Evolutionary conservation across 2,329 filamentous ascomycete genomes (phyloP).

Genomic region (Monilinia laxa): DNA sequence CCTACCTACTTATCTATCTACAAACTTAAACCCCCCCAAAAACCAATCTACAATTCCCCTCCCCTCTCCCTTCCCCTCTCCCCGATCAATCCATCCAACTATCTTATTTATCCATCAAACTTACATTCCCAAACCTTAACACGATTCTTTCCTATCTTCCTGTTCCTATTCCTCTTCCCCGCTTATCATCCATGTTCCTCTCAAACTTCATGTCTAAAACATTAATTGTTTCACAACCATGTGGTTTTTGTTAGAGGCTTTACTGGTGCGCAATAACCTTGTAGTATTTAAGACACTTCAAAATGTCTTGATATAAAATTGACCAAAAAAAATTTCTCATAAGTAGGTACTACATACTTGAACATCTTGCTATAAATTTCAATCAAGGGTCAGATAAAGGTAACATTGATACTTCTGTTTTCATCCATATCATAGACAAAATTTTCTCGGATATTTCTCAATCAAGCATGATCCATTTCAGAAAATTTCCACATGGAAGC

Average conservation of each 20-base stretch:
- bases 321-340: not conserved
- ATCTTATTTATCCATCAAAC: too few species aligned
- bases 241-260: too few species aligned
- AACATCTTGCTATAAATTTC: not conserved
- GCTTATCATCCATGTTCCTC: not conserved
- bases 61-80: too few species aligned
- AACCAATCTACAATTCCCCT: too few species aligned
- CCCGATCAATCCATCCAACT: too few species aligned
- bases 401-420: not conserved
- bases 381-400: too few species aligned
- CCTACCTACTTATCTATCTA: too few species aligned
- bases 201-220: not conserved
- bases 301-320: not conserved
- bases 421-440: not conserved
- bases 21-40: too few species aligned
- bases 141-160: too few species aligned
- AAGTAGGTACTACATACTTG: not conserved
- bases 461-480: not conserved
- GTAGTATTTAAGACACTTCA: not conserved
- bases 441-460: not conserved
- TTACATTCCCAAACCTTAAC: too few species aligned
- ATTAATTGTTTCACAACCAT: not conserved
- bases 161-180: too few species aligned
- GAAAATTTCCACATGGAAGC: not conserved
- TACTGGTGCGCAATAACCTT: too few species aligned